A percentile compares a stretch with the other conserved stretches of the same genome.
Evolutionary conservation across 2,329 filamentous ascomycete genomes (phyloP).

Genomic region (Bipolaris bicolor): DNA sequence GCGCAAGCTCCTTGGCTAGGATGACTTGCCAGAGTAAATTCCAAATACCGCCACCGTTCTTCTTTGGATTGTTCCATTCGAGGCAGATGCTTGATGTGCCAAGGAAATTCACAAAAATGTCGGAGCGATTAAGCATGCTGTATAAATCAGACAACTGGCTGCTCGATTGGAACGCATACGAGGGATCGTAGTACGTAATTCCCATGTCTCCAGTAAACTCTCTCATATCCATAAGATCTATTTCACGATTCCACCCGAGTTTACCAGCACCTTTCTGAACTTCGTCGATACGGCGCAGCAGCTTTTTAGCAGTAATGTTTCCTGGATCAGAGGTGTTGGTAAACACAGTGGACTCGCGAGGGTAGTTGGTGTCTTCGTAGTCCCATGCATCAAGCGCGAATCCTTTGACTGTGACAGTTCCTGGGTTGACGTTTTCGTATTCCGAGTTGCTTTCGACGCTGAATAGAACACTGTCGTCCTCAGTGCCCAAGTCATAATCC

Average conservation of each 20-base stretch:
- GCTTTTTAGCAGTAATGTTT: background rate
- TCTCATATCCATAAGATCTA: slow-evolving; percentile 1
- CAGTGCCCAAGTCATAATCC: background rate
- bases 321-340: background rate
- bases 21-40: slow-evolving; percentile 1
- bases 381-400: background rate
- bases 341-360: background rate
- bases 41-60: background rate
- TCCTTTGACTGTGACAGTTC: background rate
- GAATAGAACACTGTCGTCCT: background rate
- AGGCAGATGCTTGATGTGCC: background rate
- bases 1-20: background rate
- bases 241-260: background rate
- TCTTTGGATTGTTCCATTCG: background rate
- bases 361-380: background rate
- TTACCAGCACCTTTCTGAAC: background rate
- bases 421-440: background rate
- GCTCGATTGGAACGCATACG: background rate
- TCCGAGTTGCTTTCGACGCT: slow-evolving; percentile 1
- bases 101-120: background rate
- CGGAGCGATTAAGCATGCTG: background rate
- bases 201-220: background rate
- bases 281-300: background rate
- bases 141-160: background rate
- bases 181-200: background rate